Conservation (phyloP, 768 basidiomycete species). For the Boletus bicolor region DNA sequence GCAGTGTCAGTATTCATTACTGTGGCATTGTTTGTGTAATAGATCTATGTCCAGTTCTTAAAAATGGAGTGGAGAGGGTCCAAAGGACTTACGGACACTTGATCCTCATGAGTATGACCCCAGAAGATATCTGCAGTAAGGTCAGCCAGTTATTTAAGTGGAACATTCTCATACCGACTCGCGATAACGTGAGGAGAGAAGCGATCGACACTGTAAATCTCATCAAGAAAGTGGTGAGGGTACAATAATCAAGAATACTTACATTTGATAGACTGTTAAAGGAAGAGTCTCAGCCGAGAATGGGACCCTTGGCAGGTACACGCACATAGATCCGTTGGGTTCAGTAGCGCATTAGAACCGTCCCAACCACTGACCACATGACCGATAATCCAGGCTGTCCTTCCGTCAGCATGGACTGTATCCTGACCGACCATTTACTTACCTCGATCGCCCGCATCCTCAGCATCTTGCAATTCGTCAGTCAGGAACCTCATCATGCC, state of each 20-base stretch:
- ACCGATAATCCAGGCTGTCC: conserved; percentile 48
- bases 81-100: conserved; percentile 49
- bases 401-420: conserved; percentile 11
- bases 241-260: background rate
- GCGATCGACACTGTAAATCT: conserved; percentile 57
- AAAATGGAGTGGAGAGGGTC: background rate
- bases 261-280: conserved; percentile 49
- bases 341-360: conserved; percentile 57
- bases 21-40: conserved; percentile 70
- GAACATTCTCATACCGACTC: conserved; percentile 40
- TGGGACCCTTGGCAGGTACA: background rate
- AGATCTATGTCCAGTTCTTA: conserved; percentile 44
- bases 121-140: conserved; percentile 60
- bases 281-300: background rate
- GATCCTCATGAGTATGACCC: conserved; percentile 76
- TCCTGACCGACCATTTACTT: conserved; percentile 8
- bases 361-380: conserved; percentile 69
- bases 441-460: conserved; percentile 74
- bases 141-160: conserved; percentile 6
- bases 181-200: conserved; percentile 77
- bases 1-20: conserved; percentile 55
- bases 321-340: conserved; percentile 71
- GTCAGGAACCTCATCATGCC: conserved; percentile 78
- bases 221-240: background rate
- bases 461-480: conserved; percentile 73